Evolutionary conservation across 139 green algal species (phyloP), one percentile per base, ranked within the genome.

Genomic region (Chlamydomonas incerta): DNA sequence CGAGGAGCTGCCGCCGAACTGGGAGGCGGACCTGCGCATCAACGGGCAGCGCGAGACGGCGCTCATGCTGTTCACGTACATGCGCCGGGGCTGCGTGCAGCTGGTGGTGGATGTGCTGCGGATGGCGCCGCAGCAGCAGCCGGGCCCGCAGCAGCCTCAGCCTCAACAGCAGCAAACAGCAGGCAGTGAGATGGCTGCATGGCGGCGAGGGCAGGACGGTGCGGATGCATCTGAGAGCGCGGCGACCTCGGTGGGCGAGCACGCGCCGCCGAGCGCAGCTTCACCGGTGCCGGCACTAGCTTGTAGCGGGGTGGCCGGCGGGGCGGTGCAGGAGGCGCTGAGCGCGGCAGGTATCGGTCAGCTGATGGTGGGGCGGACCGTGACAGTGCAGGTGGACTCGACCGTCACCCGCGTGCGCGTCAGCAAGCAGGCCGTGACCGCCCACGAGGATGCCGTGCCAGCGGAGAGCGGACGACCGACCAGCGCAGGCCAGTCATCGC

Each of bases 51-150:
- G 50, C 24, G 37, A 68, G 9, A 6, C 26, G 21, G 66, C 52
- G 26, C 15, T 76, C 2, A 50, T 76, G 24, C 24, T 85, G 23
- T 76, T 85, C 33, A 76, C 80, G 0, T 76, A 85, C 66, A 77
- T 76, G n/a, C 63, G 80, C 21, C 33, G 80, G 29, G 66, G 66
- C 80, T 85, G 80, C 34, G 69, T 85, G 14, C 67, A 76, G 67
- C 66, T 85, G 28, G 52, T 85, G 14, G 3, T 85, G 24, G 80
- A 85, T 24, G 26, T 85, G 11, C 33, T 77, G 68, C 55, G 55
- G 55, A 6, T 3, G 3, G 55, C 20, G 8, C 55, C 20, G 55
- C 55, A 24, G 55, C 55, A 23, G 2, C 55, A 62, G 52, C 52
- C 11, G 52, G 13, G 52, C 13, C 52, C 20, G 8, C 55, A 2